Conservation (phyloP, 805 yeast species). For the Crinitomyces ghanaensis region DNA sequence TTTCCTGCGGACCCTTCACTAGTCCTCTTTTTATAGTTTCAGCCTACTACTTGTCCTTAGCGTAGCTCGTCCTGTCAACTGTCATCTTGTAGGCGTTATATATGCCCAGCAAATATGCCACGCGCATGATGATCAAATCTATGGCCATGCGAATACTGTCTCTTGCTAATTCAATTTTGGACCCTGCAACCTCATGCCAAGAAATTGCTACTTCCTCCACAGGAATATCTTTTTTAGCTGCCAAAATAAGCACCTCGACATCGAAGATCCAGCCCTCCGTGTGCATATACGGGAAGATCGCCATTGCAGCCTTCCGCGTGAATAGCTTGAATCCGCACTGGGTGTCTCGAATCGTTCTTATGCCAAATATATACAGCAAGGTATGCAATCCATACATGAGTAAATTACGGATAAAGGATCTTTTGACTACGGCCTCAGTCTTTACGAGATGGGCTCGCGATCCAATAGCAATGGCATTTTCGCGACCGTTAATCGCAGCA, state of each 20-base stretch:
- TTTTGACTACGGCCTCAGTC: slow-evolving; percentile 92
- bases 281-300: slow-evolving; percentile 81
- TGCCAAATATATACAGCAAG: slow-evolving; percentile 79
- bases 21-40: too few species aligned
- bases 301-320: slow-evolving; percentile 50
- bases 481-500: slow-evolving; percentile 26
- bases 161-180: slow-evolving; percentile 83
- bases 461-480: slow-evolving; percentile 54
- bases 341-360: slow-evolving; percentile 77
- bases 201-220: slow-evolving; percentile 74
- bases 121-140: slow-evolving; percentile 79
- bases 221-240: slow-evolving; percentile 53
- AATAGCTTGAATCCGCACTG: slow-evolving; percentile 97
- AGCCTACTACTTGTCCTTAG: too few species aligned
- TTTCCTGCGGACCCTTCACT: too few species aligned
- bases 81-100: slow-evolving; percentile 30
- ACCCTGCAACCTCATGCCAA: slow-evolving; percentile 97
- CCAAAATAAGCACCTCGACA: slow-evolving; percentile 80
- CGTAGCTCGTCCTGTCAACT: slow-evolving; percentile 1
- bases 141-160: slow-evolving; percentile 91
- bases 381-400: slow-evolving; percentile 89
- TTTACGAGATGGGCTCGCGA: slow-evolving; percentile 95
- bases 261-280: slow-evolving; percentile 98
- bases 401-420: slow-evolving; percentile 78
- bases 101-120: slow-evolving; percentile 79